Evolutionary conservation across 352 stramenopile species (phyloP).

Genomic region (Aphanomyces cochlioides): DNA sequence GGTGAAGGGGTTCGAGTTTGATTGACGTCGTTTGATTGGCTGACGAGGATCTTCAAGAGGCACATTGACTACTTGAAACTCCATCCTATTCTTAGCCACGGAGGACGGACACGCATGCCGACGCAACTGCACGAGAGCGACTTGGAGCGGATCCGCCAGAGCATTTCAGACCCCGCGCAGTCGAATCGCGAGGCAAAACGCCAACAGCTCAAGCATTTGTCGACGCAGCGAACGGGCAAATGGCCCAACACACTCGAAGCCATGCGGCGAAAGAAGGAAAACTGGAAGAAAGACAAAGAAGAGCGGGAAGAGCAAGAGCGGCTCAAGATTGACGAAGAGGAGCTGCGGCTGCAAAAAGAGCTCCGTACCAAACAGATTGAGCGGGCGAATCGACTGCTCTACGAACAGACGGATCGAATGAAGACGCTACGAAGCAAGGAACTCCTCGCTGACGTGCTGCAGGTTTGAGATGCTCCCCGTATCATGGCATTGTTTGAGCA

Average conservation of each 20-base stretch:
- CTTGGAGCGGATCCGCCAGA: constrained; percentile 65
- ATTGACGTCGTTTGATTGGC: neutral
- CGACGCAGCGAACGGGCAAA: constrained; percentile 68
- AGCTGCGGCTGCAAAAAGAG: constrained; percentile 67
- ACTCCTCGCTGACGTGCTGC: constrained; percentile 78
- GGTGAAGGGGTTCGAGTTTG: neutral
- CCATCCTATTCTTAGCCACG: constrained; percentile 7
- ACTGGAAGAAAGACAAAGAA: constrained; percentile 87
- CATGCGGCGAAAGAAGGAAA: constrained; percentile 85
- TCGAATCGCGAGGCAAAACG: constrained; percentile 66
- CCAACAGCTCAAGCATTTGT: constrained; percentile 66
- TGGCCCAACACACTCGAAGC: constrained; percentile 92
- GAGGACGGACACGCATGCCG: constrained; percentile 19
- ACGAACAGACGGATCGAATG: constrained; percentile 91
- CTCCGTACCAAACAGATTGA: constrained; percentile 79
- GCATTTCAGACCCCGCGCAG: constrained; percentile 57
- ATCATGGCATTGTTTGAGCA: neutral
- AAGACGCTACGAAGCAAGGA: constrained; percentile 87
- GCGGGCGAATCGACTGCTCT: constrained; percentile 78
- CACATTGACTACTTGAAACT: neutral
- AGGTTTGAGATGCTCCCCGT: constrained; percentile 37
- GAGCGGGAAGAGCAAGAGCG: constrained; percentile 73
- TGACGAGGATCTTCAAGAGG: neutral
- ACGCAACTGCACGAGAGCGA: constrained; percentile 38
- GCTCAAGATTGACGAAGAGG: constrained; percentile 71